These are phyloP conservation scores for Taphrina pruni DNA, from an alignment of 1,139 yeast genomes.

Conservation along the genomic window DNA sequence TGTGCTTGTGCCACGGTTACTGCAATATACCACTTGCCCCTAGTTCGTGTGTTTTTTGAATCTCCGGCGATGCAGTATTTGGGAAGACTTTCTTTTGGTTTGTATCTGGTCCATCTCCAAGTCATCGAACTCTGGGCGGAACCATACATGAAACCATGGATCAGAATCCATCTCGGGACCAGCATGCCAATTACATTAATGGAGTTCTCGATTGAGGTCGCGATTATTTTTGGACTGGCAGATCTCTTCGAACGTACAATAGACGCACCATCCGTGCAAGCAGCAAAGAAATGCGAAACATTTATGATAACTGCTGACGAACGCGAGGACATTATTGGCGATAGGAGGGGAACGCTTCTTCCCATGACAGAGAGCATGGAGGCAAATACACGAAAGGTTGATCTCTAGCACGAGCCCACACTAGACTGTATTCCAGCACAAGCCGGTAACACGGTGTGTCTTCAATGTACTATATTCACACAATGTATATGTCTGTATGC, in stretches of 20 bases:
- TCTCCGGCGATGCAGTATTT: constrained; percentile 1
- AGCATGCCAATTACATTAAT: neutral
- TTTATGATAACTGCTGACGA: neutral
- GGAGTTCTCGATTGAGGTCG: neutral
- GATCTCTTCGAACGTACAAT: neutral
- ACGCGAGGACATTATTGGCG: too few species aligned
- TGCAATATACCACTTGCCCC: neutral
- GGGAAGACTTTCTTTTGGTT: constrained; percentile 5
- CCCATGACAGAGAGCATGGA: too few species aligned
- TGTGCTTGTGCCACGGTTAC: neutral
- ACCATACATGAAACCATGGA: neutral
- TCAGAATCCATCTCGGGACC: neutral
- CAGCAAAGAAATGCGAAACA: neutral
- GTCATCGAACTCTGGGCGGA: neutral
- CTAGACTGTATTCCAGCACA: too few species aligned
- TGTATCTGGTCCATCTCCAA: constrained; percentile 1
- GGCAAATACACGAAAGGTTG: too few species aligned
- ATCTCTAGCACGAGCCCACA: too few species aligned
- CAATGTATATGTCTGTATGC: too few species aligned
- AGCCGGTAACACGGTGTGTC: too few species aligned
- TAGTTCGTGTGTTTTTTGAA: neutral
- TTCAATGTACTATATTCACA: too few species aligned
- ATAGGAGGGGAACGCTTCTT: too few species aligned
- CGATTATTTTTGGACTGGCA: neutral
- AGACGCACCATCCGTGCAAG: neutral